Evolutionary conservation across 306 rosid genomes (phyloP).

Genomic region (Lupinus albus): DNA sequence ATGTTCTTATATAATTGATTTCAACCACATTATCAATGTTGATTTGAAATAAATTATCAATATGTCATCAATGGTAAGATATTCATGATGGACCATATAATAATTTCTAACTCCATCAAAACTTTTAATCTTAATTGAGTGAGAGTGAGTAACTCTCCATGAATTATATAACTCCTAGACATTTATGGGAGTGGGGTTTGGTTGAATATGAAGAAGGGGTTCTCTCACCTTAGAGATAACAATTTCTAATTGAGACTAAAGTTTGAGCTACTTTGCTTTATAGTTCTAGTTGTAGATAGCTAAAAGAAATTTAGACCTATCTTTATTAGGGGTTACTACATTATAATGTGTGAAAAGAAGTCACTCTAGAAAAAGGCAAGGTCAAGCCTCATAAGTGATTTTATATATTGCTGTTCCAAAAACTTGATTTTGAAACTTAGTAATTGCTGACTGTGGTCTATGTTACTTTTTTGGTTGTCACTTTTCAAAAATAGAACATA

Average conservation of each 20-base stretch:
- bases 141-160: slow-evolving; percentile 37
- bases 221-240: neutral
- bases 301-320: slow-evolving; percentile 41
- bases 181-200: slow-evolving; percentile 47
- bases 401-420: neutral
- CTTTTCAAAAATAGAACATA: neutral
- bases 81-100: too few species aligned
- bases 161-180: slow-evolving; percentile 45
- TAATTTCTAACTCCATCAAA: neutral
- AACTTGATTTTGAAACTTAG: neutral
- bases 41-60: too few species aligned
- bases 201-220: neutral
- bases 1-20: too few species aligned
- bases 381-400: slow-evolving; percentile 1
- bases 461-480: neutral
- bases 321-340: slow-evolving; percentile 50
- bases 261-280: slow-evolving; percentile 1
- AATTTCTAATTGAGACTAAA: slow-evolving; percentile 11
- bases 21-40: too few species aligned
- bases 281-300: neutral
- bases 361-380: slow-evolving; percentile 18
- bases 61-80: too few species aligned
- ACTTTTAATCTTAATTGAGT: slow-evolving; percentile 21
- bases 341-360: neutral
- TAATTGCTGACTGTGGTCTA: neutral